phyloP scores from a whole-genome alignment of 2,329 filamentous ascomycete genomes.

The Colletotrichum lentis region DNA sequence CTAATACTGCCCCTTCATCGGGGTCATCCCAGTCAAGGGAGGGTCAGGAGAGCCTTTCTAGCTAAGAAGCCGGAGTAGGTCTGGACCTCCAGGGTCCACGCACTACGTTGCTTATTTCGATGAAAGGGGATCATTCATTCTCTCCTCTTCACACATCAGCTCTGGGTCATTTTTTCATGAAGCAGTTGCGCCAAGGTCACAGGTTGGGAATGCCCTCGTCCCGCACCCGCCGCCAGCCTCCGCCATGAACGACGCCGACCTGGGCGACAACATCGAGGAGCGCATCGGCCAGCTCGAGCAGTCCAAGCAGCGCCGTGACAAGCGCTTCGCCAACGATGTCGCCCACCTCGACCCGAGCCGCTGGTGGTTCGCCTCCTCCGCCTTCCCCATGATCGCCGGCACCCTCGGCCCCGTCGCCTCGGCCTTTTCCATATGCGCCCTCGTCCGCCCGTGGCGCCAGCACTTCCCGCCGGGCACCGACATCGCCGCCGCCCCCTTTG shows the following conservation, averaged over 20 bases:
- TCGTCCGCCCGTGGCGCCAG: slow-evolving; percentile 82
- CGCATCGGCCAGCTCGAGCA: slow-evolving; percentile 44
- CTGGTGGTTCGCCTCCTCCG: slow-evolving; percentile 71
- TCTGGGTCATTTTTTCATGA: neutral
- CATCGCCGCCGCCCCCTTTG: slow-evolving; percentile 59
- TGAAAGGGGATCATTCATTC: neutral
- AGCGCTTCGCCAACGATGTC: slow-evolving; percentile 50
- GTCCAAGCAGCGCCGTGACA: slow-evolving; percentile 40
- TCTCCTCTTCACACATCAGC: neutral
- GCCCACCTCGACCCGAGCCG: slow-evolving; percentile 60
- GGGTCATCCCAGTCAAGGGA: slow-evolving; percentile 19
- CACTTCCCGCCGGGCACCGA: slow-evolving; percentile 57
- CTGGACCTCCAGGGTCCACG: slow-evolving; percentile 3
- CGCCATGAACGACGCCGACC: slow-evolving; percentile 54
- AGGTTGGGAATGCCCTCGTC: slow-evolving; percentile 31
- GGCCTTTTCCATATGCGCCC: slow-evolving; percentile 83
- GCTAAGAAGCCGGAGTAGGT: slow-evolving; percentile 1
- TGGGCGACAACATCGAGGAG: slow-evolving; percentile 50
- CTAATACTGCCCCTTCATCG: neutral
- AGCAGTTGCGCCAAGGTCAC: neutral
- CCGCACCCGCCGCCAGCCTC: neutral
- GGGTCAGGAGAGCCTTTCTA: slow-evolving; percentile 4
- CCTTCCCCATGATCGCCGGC: slow-evolving; percentile 81
- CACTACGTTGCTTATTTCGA: neutral
- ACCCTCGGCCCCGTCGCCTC: slow-evolving; percentile 88